Conservation (phyloP, 2,329 filamentous ascomycete species). For the Diaporthe vaccinii region DNA sequence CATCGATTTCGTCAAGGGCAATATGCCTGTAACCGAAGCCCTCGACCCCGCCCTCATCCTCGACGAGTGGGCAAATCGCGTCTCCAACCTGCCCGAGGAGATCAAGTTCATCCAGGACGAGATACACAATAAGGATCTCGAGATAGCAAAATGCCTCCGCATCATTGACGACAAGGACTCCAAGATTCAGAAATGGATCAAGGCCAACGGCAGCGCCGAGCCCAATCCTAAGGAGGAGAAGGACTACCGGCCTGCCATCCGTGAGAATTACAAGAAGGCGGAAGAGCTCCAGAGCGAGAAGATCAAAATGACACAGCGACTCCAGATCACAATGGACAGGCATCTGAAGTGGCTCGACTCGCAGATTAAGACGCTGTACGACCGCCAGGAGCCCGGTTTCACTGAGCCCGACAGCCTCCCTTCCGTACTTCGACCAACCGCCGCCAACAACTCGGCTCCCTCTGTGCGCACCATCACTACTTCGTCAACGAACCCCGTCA, state of each 20-base stretch:
- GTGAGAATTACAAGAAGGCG: slow-evolving; percentile 76
- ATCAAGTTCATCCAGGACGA: slow-evolving; percentile 88
- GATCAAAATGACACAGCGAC: slow-evolving; percentile 76
- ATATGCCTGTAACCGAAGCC: slow-evolving; percentile 70
- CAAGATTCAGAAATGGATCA: slow-evolving; percentile 86
- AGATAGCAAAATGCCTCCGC: slow-evolving; percentile 76
- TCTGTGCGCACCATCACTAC: slow-evolving; percentile 59
- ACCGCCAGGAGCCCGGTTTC: slow-evolving; percentile 73
- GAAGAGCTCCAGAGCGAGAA: slow-evolving; percentile 83
- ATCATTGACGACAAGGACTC: slow-evolving; percentile 79
- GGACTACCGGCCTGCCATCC: slow-evolving; percentile 72
- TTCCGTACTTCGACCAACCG: slow-evolving; percentile 71
- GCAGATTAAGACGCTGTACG: slow-evolving; percentile 73
- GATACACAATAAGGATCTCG: slow-evolving; percentile 82
- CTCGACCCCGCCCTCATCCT: slow-evolving; percentile 78
- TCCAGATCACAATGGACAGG: slow-evolving; percentile 71
- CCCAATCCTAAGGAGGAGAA: slow-evolving; percentile 81
- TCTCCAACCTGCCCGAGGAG: slow-evolving; percentile 85
- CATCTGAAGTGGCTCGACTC: slow-evolving; percentile 73
- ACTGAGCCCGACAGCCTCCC: slow-evolving; percentile 74
- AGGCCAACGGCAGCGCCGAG: slow-evolving; percentile 79
- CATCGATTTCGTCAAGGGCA: slow-evolving; percentile 78
- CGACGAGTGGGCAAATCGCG: slow-evolving; percentile 82
- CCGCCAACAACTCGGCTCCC: slow-evolving; percentile 62
- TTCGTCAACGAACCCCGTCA: slow-evolving; percentile 53